Percentiles rank a stretch among this genome's conserved stretches.
phyloP scores from a whole-genome alignment of 257 asterid species.

The Solanum etuberosum region DNA sequence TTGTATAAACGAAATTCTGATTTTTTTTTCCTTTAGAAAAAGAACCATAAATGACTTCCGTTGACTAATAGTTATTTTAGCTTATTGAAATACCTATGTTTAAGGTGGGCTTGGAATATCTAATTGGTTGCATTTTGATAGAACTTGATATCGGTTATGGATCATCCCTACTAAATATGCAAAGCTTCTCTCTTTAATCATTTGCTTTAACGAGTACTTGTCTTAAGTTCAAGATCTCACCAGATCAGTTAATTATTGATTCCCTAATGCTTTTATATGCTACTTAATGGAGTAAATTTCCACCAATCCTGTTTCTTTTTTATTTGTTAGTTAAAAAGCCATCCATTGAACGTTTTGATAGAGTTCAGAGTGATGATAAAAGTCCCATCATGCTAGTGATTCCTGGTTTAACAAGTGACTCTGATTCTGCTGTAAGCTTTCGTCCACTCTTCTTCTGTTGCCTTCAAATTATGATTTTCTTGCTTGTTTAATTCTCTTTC shows the following conservation, averaged over 20 bases:
- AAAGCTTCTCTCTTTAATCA: background rate
- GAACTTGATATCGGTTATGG: background rate
- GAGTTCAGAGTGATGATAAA: conserved; percentile 22
- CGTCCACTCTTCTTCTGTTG: background rate
- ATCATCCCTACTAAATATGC: background rate
- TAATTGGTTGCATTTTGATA: background rate
- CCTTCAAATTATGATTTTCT: background rate
- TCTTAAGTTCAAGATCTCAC: background rate
- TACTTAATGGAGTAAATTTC: background rate
- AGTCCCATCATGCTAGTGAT: conserved; percentile 59
- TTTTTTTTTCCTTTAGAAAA: background rate
- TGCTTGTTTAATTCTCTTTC: background rate
- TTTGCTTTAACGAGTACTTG: background rate
- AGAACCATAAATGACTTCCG: background rate
- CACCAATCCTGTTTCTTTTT: background rate
- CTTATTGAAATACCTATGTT: background rate
- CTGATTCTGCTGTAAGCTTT: conserved; percentile 71
- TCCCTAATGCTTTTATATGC: background rate
- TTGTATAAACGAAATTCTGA: background rate
- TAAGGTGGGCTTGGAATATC: background rate
- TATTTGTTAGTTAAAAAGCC: conserved; percentile 23
- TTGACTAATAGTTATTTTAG: background rate
- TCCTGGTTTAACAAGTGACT: conserved; percentile 90
- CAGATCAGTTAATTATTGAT: background rate
- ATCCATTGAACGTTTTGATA: conserved; percentile 24